These are phyloP conservation scores for Alloteropsis angusta DNA, from an alignment of 202 grass and related monocot genomes.

Conservation along the genomic window DNA sequence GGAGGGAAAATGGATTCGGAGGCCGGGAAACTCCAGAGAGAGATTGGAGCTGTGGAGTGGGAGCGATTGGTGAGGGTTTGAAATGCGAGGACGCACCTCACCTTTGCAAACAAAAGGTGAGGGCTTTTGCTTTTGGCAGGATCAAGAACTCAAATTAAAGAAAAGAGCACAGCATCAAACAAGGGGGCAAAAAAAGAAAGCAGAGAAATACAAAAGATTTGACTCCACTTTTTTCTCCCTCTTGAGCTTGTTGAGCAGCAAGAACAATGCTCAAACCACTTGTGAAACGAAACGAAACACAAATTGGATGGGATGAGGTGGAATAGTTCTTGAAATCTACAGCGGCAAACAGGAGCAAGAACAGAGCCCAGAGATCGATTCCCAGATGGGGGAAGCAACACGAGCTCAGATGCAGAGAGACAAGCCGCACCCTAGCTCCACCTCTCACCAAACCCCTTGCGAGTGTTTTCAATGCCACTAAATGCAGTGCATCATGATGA, in stretches of 20 bases:
- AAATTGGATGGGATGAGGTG: background rate
- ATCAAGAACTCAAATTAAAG: constrained; percentile 72
- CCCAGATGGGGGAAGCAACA: background rate
- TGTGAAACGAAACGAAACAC: background rate
- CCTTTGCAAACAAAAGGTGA: constrained; percentile 35
- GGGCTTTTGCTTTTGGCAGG: constrained; percentile 47
- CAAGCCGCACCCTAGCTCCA: background rate
- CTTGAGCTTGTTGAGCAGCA: background rate
- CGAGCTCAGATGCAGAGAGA: constrained; percentile 21
- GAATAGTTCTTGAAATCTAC: constrained; percentile 22
- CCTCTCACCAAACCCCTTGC: constrained; percentile 36
- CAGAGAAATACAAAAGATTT: constrained; percentile 28
- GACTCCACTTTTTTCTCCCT: constrained; percentile 20
- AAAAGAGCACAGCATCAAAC: constrained; percentile 7
- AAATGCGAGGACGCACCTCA: constrained; percentile 27
- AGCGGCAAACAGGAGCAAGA: constrained; percentile 9
- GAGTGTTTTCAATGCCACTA: constrained; percentile 31
- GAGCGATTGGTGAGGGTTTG: constrained; percentile 23
- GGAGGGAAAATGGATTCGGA: background rate
- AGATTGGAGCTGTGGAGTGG: constrained; percentile 16
- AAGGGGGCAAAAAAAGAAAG: background rate
- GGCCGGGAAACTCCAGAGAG: background rate
- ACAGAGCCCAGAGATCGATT: background rate
- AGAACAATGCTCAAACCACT: background rate
- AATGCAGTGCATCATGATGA: constrained; percentile 40